Percentiles rank a stretch among this genome's conserved stretches.
Evolutionary conservation across 208 protist species (phyloP).

Genomic region (Wallacemonas sp.): DNA sequence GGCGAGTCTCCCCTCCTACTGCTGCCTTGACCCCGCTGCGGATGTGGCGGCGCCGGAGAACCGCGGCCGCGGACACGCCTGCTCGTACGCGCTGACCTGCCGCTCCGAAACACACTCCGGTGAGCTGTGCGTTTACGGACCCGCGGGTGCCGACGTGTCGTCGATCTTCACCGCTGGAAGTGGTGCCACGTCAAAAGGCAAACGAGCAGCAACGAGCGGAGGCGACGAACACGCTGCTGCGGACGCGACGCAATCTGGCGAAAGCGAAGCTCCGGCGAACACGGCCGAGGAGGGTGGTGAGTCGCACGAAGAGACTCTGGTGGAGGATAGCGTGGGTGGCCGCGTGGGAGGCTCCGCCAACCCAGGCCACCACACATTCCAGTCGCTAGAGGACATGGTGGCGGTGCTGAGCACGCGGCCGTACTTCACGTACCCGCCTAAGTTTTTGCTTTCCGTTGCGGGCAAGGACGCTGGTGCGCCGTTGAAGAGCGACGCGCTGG

Average conservation of each 20-base stretch:
- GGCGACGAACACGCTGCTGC: too few relatives aligned
- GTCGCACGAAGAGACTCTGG: not conserved
- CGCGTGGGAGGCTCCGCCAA: conserved; percentile 8
- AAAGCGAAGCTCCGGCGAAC: not conserved
- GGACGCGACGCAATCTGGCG: not conserved
- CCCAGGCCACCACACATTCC: conserved; percentile 15
- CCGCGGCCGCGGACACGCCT: conserved; percentile 14
- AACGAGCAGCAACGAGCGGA: too few relatives aligned
- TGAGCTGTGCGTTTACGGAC: conserved; percentile 63
- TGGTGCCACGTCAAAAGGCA: too few relatives aligned
- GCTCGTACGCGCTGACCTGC: conserved; percentile 58
- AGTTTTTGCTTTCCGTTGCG: conserved; percentile 27
- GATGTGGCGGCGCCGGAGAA: conserved; percentile 1
- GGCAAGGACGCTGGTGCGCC: conserved; percentile 13
- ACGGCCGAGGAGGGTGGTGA: not conserved
- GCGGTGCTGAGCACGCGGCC: conserved; percentile 24
- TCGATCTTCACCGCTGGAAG: conserved; percentile 49
- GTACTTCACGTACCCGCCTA: conserved; percentile 47
- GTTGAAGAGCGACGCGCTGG: not conserved
- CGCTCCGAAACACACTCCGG: conserved; percentile 78
- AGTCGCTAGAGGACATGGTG: conserved; percentile 34
- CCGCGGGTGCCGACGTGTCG: conserved; percentile 48
- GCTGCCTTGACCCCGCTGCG: conserved; percentile 36
- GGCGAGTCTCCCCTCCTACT: conserved; percentile 45
- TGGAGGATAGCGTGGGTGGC: not conserved